phyloP scores from a whole-genome alignment of 768 basidiomycete species.

The Leccinum truebloodii region DNA sequence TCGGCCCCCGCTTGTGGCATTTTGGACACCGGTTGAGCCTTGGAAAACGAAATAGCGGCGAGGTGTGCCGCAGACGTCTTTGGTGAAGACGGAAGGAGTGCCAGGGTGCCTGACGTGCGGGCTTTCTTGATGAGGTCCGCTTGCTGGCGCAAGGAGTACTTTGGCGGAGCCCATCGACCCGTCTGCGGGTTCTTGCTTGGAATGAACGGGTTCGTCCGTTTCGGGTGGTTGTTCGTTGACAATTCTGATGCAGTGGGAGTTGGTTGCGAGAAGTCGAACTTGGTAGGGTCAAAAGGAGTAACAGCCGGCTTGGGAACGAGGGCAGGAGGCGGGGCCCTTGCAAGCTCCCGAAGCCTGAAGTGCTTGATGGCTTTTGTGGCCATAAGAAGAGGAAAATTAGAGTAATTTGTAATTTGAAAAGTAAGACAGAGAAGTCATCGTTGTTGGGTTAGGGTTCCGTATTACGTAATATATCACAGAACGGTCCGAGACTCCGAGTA shows the following conservation, averaged over 20 bases:
- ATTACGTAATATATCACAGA: no score
- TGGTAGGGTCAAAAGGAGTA: slow-evolving; percentile 19
- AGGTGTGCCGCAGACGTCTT: slow-evolving; percentile 44
- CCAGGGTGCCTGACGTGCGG: slow-evolving; percentile 48
- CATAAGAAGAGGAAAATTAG: slow-evolving; percentile 13
- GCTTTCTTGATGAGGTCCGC: slow-evolving; percentile 79
- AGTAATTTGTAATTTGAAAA: background rate
- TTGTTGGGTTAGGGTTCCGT: no score
- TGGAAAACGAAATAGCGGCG: slow-evolving; percentile 21
- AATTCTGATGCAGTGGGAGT: slow-evolving; percentile 2
- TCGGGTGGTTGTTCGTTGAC: slow-evolving; percentile 17
- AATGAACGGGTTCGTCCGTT: slow-evolving; percentile 65
- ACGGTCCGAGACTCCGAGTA: no score
- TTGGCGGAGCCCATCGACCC: slow-evolving; percentile 66
- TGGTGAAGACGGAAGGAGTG: slow-evolving; percentile 68
- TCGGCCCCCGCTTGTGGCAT: background rate
- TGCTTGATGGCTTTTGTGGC: slow-evolving; percentile 27
- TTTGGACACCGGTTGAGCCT: slow-evolving; percentile 13
- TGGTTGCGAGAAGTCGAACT: slow-evolving; percentile 23
- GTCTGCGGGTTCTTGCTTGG: slow-evolving; percentile 59
- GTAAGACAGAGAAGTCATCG: accelerated
- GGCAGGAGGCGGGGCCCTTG: slow-evolving; percentile 14
- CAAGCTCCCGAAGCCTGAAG: slow-evolving; percentile 29
- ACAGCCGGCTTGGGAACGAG: slow-evolving; percentile 28
- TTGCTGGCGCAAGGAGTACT: slow-evolving; percentile 74